Evolutionary conservation across 2,329 filamentous ascomycete genomes (phyloP).

Genomic region (Fusarium sp.): DNA sequence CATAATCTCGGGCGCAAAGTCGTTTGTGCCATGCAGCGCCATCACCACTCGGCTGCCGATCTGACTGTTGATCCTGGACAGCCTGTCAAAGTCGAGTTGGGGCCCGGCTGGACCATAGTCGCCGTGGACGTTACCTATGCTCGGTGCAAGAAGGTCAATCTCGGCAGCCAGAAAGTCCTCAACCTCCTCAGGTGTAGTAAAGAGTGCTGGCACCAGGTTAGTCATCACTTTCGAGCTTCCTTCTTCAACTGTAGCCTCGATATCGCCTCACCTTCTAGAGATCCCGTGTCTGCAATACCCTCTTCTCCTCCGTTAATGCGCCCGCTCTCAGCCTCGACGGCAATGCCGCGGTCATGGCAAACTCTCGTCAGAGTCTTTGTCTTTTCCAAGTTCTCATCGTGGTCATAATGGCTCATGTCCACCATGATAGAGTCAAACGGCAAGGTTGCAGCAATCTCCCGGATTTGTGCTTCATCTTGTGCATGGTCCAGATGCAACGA

Average conservation of each 20-base stretch:
- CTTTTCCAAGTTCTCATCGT: conserved; percentile 4
- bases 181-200: conserved; percentile 77
- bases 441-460: neutral
- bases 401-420: conserved; percentile 11
- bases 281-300: conserved; percentile 71
- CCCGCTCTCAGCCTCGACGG: conserved; percentile 32
- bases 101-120: conserved; percentile 76
- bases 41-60: conserved; percentile 54
- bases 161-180: conserved; percentile 77
- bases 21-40: conserved; percentile 69
- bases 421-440: conserved; percentile 25
- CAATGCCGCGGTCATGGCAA: conserved; percentile 9
- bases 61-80: conserved; percentile 51
- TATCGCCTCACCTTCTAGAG: conserved; percentile 53
- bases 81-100: conserved; percentile 64
- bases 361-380: neutral
- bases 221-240: neutral
- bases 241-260: neutral
- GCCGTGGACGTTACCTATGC: conserved; percentile 82
- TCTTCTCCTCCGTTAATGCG: conserved; percentile 68
- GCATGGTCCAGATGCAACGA: neutral
- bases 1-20: conserved; percentile 62
- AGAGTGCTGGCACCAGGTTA: neutral
- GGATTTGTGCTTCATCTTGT: neutral
- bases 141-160: conserved; percentile 79